Conservation (phyloP, 345 rosid species). For the Eucalyptus sp. region DNA sequence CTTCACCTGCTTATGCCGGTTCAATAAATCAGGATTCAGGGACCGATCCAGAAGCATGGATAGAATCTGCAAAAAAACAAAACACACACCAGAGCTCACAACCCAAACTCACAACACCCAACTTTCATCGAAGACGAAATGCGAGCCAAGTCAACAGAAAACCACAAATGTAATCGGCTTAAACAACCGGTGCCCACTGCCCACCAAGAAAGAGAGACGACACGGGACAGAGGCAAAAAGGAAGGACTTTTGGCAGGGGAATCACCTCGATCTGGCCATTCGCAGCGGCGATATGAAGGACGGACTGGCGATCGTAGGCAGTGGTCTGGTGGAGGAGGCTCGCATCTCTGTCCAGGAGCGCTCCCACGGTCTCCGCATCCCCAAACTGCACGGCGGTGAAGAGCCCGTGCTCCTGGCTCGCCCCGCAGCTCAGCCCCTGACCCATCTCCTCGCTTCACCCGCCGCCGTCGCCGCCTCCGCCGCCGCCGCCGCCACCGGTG, state of each 20-base stretch:
- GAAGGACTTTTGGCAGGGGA: neutral
- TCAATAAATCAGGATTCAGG: slow-evolving; percentile 63
- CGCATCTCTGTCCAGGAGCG: slow-evolving; percentile 44
- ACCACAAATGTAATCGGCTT: neutral
- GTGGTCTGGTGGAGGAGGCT: slow-evolving; percentile 39
- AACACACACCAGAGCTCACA: neutral
- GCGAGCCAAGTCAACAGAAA: neutral
- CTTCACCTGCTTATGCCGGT: slow-evolving; percentile 86
- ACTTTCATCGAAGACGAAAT: neutral
- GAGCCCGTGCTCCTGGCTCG: slow-evolving; percentile 55
- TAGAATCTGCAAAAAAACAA: slow-evolving; percentile 48
- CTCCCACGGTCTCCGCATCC: slow-evolving; percentile 33
- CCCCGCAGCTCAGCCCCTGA: slow-evolving; percentile 79
- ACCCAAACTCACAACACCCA: neutral
- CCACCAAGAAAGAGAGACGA: neutral
- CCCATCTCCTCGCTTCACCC: slow-evolving; percentile 41
- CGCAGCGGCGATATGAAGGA: slow-evolving; percentile 91
- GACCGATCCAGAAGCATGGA: slow-evolving; percentile 64
- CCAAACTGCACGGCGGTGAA: slow-evolving; percentile 75
- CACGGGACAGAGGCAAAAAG: neutral
- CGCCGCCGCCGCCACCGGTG: neutral
- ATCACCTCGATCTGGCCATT: slow-evolving; percentile 96
- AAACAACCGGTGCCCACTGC: neutral
- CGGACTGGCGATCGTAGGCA: slow-evolving; percentile 74
- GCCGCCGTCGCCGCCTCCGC: neutral